Conservation (phyloP, 1,284 basidiomycete species). For the Coniferiporia sulphurascens region DNA sequence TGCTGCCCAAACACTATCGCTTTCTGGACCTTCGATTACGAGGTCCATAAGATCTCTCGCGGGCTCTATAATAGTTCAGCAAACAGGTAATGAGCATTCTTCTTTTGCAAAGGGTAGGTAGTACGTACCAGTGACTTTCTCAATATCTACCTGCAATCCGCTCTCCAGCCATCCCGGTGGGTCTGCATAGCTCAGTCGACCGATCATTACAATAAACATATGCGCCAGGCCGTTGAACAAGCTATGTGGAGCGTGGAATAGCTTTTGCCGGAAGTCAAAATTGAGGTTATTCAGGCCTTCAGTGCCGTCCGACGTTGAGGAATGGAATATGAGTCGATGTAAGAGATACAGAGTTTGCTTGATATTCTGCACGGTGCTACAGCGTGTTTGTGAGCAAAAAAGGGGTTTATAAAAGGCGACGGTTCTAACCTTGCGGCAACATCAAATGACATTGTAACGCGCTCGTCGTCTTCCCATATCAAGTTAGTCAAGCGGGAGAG, state of each 20-base stretch:
- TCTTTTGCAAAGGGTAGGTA: background rate
- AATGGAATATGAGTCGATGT: constrained; percentile 51
- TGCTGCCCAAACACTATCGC: constrained; percentile 64
- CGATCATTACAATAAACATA: constrained; percentile 71
- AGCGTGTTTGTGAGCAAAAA: constrained; percentile 12
- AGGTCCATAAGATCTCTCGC: constrained; percentile 65
- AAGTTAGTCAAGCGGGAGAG: constrained; percentile 46
- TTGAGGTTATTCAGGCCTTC: constrained; percentile 2
- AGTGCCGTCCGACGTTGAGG: constrained; percentile 29
- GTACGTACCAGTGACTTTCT: constrained; percentile 47
- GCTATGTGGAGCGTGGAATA: constrained; percentile 45
- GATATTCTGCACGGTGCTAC: constrained; percentile 46
- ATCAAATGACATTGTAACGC: constrained; percentile 34
- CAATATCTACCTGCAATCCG: constrained; percentile 41
- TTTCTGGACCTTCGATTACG: constrained; percentile 72
- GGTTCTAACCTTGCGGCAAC: constrained; percentile 19
- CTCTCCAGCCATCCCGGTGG: constrained; percentile 55
- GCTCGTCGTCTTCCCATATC: constrained; percentile 62
- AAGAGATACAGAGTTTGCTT: constrained; percentile 52
- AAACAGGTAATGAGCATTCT: background rate
- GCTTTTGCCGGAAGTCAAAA: constrained; percentile 48
- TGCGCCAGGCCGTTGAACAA: constrained; percentile 69
- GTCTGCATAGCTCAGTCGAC: constrained; percentile 68
- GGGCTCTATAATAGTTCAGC: constrained; percentile 40
- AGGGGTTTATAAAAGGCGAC: constrained; percentile 35